phyloP scores from a whole-genome alignment of 306 rosid genomes.

The Vigna unguiculata region DNA sequence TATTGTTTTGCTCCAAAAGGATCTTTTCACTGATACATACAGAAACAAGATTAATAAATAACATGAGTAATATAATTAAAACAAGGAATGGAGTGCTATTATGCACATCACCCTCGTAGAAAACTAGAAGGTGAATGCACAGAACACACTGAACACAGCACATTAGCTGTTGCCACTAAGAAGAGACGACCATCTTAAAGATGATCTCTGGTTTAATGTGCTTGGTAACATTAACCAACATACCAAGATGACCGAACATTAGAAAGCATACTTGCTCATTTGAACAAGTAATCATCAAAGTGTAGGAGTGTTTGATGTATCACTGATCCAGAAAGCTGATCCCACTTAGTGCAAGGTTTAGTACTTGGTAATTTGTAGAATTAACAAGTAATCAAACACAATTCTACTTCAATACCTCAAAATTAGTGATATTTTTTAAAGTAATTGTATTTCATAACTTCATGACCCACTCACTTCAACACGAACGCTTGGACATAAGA shows the following conservation, averaged over 20 bases:
- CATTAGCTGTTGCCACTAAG: slow-evolving; percentile 5
- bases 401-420: slow-evolving; percentile 32
- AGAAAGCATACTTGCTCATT: slow-evolving; percentile 9
- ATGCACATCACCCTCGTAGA: neutral
- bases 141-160: neutral
- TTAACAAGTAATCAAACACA: slow-evolving; percentile 11
- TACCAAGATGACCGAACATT: slow-evolving; percentile 7
- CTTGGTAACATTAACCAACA: slow-evolving; percentile 26
- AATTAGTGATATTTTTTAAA: slow-evolving; percentile 13
- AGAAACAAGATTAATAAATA: neutral
- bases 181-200: slow-evolving; percentile 4
- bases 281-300: neutral
- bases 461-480: slow-evolving; percentile 24
- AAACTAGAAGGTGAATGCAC: neutral
- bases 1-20: neutral
- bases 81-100: neutral
- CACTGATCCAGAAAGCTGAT: neutral
- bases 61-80: neutral
- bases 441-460: slow-evolving; percentile 10
- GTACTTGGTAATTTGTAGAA: neutral
- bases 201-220: neutral
- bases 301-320: neutral
- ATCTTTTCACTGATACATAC: neutral
- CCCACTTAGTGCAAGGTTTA: neutral
- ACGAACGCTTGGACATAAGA: slow-evolving; percentile 4